Evolutionary conservation across 495 filamentous ascomycete species (phyloP).

Genomic region (Chaetomidium leptoderma): DNA sequence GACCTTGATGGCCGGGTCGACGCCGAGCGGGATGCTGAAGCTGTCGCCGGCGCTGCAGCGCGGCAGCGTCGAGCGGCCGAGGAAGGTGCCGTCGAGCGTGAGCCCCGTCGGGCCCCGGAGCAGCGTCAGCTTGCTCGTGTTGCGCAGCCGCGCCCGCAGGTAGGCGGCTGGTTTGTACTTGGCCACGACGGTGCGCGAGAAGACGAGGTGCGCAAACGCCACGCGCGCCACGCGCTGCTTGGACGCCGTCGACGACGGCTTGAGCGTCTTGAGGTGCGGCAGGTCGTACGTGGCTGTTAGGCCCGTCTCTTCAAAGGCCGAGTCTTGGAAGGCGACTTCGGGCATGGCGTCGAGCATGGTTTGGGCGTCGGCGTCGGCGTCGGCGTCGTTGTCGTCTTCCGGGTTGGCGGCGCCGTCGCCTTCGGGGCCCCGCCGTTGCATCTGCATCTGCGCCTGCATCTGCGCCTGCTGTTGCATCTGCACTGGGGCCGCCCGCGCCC

Average conservation of each 20-base stretch:
- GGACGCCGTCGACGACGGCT: slow-evolving; percentile 37
- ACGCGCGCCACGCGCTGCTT: slow-evolving; percentile 49
- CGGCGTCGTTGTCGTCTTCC: not conserved
- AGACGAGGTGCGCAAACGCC: slow-evolving; percentile 38
- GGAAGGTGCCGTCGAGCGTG: slow-evolving; percentile 64
- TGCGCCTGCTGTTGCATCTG: too few relatives aligned
- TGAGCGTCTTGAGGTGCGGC: slow-evolving; percentile 48
- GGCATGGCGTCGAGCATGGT: slow-evolving; percentile 31
- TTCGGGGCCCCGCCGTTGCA: not conserved
- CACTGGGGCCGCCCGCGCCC: too few relatives aligned
- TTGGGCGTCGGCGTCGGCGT: slow-evolving; percentile 20
- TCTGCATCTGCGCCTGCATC: too few relatives aligned
- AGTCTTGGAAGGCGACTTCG: slow-evolving; percentile 40
- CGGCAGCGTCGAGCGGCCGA: slow-evolving; percentile 57
- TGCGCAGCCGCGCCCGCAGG: slow-evolving; percentile 59
- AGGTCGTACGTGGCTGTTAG: slow-evolving; percentile 62
- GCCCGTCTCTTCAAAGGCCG: slow-evolving; percentile 47
- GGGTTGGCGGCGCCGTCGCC: not conserved
- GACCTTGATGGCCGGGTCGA: slow-evolving; percentile 61
- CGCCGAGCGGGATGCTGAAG: slow-evolving; percentile 59
- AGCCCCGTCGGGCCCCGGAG: slow-evolving; percentile 58
- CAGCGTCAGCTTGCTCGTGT: slow-evolving; percentile 55
- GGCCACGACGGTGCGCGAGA: slow-evolving; percentile 56
- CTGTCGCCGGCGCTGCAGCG: slow-evolving; percentile 56
- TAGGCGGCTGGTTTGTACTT: slow-evolving; percentile 64